A percentile compares a stretch with the other conserved stretches of the same genome.
Evolutionary conservation across 768 basidiomycete species (phyloP).

Genomic region (Pisolithus marmoratus): DNA sequence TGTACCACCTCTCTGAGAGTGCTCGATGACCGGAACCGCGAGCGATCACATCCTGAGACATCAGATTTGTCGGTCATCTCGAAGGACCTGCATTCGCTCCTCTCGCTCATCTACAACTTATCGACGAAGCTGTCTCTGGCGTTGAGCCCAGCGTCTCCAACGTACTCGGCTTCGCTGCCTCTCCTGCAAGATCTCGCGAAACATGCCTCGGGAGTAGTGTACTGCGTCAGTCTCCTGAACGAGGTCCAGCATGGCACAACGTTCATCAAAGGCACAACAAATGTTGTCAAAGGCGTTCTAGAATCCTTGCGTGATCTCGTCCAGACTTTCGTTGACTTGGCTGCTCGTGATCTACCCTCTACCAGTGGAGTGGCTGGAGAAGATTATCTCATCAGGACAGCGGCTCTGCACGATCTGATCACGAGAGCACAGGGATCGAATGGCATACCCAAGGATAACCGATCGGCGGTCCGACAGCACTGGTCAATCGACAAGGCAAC

Average conservation of each 20-base stretch:
- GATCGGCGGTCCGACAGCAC: conserved; percentile 47
- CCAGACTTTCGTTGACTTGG: conserved; percentile 37
- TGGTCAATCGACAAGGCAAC: conserved; percentile 50
- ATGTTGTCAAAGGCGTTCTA: conserved; percentile 37
- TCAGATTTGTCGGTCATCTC: conserved; percentile 37
- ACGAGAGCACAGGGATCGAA: conserved; percentile 39
- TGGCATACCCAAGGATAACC: conserved; percentile 53
- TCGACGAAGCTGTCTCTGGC: conserved; percentile 60
- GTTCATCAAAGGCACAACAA: conserved; percentile 39
- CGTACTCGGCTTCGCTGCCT: conserved; percentile 44
- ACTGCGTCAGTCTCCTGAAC: conserved; percentile 43
- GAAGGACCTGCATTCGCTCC: conserved; percentile 51
- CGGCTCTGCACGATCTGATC: conserved; percentile 57
- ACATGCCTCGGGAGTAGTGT: conserved; percentile 43
- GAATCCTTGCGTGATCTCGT: conserved; percentile 39
- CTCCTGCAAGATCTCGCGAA: conserved; percentile 50
- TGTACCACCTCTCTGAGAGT: conserved; percentile 17
- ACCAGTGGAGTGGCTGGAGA: conserved; percentile 27
- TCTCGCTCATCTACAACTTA: conserved; percentile 50
- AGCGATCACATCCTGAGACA: neutral
- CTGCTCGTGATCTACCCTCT: conserved; percentile 15
- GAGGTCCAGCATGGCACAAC: conserved; percentile 38
- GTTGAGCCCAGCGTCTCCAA: conserved; percentile 52
- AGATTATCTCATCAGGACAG: conserved; percentile 53
- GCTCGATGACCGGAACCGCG: neutral